Conservation (phyloP, 768 basidiomycete genomes). For the Termitomyces eurrhizus region DNA sequence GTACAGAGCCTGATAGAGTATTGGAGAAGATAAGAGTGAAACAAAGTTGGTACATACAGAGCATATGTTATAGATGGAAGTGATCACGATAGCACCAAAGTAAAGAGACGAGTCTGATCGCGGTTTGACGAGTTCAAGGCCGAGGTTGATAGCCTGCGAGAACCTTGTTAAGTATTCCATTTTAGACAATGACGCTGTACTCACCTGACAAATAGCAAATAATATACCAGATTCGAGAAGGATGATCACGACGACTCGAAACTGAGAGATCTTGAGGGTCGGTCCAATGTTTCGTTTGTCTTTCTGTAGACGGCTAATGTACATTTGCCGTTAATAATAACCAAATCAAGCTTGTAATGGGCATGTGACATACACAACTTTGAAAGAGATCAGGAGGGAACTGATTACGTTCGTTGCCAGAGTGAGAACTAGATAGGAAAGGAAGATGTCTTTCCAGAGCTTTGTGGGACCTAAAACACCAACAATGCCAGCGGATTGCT, state of each 20-base stretch:
- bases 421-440: constrained; percentile 11
- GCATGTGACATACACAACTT: constrained; percentile 3
- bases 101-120: constrained; percentile 10
- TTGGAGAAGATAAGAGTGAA: not conserved
- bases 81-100: constrained; percentile 10
- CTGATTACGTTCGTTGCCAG: constrained; percentile 10
- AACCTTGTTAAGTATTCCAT: not conserved
- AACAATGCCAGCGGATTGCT: not conserved
- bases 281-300: not conserved
- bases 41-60: constrained; percentile 1
- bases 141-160: constrained; percentile 10
- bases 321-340: not conserved
- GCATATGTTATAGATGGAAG: constrained; percentile 11
- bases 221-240: constrained; percentile 10
- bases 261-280: constrained; percentile 3
- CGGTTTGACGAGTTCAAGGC: constrained; percentile 9
- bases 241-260: constrained; percentile 1
- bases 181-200: not conserved
- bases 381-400: not conserved
- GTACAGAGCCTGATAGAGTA: constrained; percentile 4
- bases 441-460: constrained; percentile 9
- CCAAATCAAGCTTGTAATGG: not conserved
- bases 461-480: constrained; percentile 2
- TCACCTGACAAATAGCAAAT: constrained; percentile 10
- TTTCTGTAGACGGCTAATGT: not conserved